Percentiles rank a stretch among this genome's conserved stretches.
These are phyloP conservation scores for Entomortierella lignicola DNA, from an alignment of 192 early-diverging fungal genomes.

Conservation along the genomic window DNA sequence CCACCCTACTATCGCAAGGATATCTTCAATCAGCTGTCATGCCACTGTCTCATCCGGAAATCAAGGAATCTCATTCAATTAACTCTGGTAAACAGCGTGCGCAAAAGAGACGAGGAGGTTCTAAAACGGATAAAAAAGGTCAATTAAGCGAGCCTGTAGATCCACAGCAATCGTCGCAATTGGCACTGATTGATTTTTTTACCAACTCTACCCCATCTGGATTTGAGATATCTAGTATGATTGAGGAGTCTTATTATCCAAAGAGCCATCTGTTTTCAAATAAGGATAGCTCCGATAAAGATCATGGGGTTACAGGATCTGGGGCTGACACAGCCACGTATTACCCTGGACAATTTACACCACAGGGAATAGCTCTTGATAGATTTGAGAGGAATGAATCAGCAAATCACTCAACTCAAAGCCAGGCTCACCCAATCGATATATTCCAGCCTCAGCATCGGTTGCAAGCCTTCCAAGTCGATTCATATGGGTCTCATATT, in stretches of 20 bases:
- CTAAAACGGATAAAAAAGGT: background rate
- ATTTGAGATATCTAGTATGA: background rate
- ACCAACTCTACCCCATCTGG: conserved; percentile 24
- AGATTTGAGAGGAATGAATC: conserved; percentile 28
- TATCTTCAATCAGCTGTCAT: too few relatives aligned
- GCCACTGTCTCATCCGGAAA: conserved; percentile 8
- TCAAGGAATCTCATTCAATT: background rate
- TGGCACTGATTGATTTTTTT: conserved; percentile 42
- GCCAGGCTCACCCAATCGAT: background rate
- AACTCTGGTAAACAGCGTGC: background rate
- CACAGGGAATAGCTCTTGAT: conserved; percentile 18
- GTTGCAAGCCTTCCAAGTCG: background rate
- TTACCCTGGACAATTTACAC: background rate
- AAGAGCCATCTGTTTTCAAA: background rate
- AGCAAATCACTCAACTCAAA: background rate
- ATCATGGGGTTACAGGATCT: background rate
- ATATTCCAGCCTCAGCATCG: conserved; percentile 1
- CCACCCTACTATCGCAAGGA: too few relatives aligned
- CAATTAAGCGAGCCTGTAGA: conserved; percentile 3
- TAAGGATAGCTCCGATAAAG: background rate
- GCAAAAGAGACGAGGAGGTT: background rate
- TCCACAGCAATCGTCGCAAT: conserved; percentile 20
- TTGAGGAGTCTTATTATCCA: conserved; percentile 3
- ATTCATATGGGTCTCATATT: background rate
- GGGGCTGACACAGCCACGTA: conserved; percentile 9